Evolutionary conservation across 2,329 filamentous ascomycete genomes (phyloP), one percentile per base, ranked within the genome.

Genomic region (Anthostomella pinea): DNA sequence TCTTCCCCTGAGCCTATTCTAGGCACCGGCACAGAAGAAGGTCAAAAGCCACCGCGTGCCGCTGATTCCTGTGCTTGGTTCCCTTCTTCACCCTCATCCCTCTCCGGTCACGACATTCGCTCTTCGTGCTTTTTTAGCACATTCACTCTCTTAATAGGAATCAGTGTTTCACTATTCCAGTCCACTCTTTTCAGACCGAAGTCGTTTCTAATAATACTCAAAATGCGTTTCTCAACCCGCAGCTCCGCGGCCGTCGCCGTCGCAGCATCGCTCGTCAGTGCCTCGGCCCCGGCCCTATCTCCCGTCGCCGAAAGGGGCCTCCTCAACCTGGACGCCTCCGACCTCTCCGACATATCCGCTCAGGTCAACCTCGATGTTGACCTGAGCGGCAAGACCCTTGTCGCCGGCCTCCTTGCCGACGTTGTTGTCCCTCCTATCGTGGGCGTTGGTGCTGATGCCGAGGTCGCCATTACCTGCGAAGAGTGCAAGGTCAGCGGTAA

Each of bases 401-500:
- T 45, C 13, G 56, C 52, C 13, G 53, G 53, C 49, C 32, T 52
- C 19, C 42, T 60, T 3, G 43, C 35, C 10, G 48, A 50, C 20
- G 49, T 60, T 0, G 45, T 56, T 3, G 54, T 77, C 32, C 68
- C 75, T 39, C 57, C 72, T 27, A 38, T 66, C 1, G 53, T 53
- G 8, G 43, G 31, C 6, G 57, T 51, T 2, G 34, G 41, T 26
- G 48, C 51, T 16, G 54, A 35, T 28, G 53, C 56, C 7, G 48
- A 52, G 17, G 49, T 67, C 5, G 41, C 45, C 2, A 49, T 73
- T 29, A 53, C 59, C 20, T 76, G 73, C 53, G 60, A 63, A 8
- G 67, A 66, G 8, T 75, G 73, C 52, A 74, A 72, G 51, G 61
- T 73, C 27, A 66, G 69, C 46, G 75, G 74, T 46, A 56, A 57